phyloP scores from a whole-genome alignment of 345 rosid species.

The Nasturtium officinale region DNA sequence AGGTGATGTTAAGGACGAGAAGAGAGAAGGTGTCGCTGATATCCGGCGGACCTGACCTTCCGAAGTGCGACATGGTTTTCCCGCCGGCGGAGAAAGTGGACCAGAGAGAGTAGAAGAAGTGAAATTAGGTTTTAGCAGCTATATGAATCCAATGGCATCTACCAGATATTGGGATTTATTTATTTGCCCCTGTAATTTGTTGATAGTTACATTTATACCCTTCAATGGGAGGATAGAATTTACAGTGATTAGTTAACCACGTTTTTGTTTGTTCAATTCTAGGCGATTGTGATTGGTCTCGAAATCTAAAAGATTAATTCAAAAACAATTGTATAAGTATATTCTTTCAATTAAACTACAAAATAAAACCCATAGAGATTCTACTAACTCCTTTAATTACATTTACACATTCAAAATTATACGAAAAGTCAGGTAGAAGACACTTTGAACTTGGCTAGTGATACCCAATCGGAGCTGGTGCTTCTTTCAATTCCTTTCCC shows the following conservation, averaged over 20 bases:
- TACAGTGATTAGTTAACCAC: background rate
- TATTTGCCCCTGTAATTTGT: background rate
- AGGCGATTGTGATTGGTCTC: background rate
- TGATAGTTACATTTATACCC: constrained; percentile 13
- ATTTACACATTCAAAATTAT: background rate
- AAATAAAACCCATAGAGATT: background rate
- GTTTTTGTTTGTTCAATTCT: background rate
- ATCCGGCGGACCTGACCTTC: constrained; percentile 80
- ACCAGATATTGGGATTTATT: background rate
- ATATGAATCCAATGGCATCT: background rate
- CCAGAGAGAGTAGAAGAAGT: background rate
- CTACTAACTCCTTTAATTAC: background rate
- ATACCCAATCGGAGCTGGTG: constrained; percentile 74
- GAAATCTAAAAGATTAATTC: background rate
- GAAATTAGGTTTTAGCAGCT: constrained; percentile 36
- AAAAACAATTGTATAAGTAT: background rate
- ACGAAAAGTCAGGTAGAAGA: background rate
- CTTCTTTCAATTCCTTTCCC: constrained; percentile 70
- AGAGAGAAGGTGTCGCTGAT: constrained; percentile 74
- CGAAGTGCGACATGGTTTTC: constrained; percentile 72
- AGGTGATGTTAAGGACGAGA: constrained; percentile 83
- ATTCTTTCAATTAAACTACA: background rate
- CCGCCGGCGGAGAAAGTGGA: constrained; percentile 11
- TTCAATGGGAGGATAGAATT: background rate
- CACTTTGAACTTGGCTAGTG: constrained; percentile 43